Base-by-base conservation (phyloP, 2,329 filamentous ascomycete species). In the Ramichloridium luteum region DNA sequence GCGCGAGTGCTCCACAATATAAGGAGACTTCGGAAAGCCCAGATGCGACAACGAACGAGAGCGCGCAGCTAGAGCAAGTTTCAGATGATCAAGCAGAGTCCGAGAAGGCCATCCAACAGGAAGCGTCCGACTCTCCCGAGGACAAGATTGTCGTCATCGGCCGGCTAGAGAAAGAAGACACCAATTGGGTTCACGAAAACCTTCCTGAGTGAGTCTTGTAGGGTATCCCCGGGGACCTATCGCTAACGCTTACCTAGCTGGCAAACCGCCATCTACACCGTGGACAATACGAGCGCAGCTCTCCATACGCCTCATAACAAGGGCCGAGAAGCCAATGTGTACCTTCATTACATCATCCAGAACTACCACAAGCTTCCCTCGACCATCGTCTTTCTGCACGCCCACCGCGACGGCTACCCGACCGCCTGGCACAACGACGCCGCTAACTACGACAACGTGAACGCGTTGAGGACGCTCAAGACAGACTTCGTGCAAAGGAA, bases 121-220 rank as follows among this genome's bases (percentile, higher is more conserved):
- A n/a, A n/a, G n/a, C n/a, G n/a, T n/a, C n/a, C n/a, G n/a, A n/a
- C n/a, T n/a, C n/a, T n/a, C n/a, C n/a, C n/a, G n/a, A n/a, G n/a
- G n/a, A n/a, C n/a, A 49, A 49, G 55, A 53, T 37, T n/a, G 35
- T 54, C 4, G 48, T 54, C 10, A 60, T 66, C 53, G 62, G 61
- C 11, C 60, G 53, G 37, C 35, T 64, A 9, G 48, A 56, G 23
- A 52, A 51, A 16, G 62, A 67, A 37, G 48, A 60, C 35, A 59
- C 60, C 5, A 44, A 54, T 12, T 68, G 64, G 64, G 59, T 67
- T 2, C 40, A 48, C 11, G 40, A 56, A 18, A 50, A 63, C 14
- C 53, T 67, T n/a, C 55, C 59, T 2, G 61, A 64, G 42, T 66
- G 62, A 62, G 53, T n/a, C n/a, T n/a, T n/a, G n/a, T n/a, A n/a